Evolutionary conservation across 495 filamentous ascomycete species (phyloP), one percentile per base, ranked within the genome.

Genomic region (Podospora bellae-mahoneyi): DNA sequence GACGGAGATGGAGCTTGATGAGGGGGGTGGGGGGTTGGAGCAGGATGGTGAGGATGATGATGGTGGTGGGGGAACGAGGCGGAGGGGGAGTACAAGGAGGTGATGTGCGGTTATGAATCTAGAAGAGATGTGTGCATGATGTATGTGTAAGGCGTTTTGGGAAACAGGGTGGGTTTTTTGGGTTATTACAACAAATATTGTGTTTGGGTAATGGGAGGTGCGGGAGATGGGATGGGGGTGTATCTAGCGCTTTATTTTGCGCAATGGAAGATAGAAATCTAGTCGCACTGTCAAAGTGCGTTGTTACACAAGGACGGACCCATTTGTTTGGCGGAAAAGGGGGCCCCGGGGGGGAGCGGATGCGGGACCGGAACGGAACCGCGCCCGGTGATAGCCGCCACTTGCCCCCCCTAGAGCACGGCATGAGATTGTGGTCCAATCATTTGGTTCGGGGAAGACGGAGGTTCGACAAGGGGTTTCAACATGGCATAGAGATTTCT

Each of bases 21-120:
- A 71, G 20, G 82, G 84, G 64, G 86, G 87, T 60, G 84, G 80
- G 18, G 80, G 84, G 5, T 83, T 92, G 15, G 90, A 92, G 73
- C 74, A 92, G 69, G 87, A 89, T 69, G 80, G 64, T 71, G 92
- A 70, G 87, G 89, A 69, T 80, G 66, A 71, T 73, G 78, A 64
- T 55, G 64, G 23, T 68, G 65, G 65, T 20, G 59, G 59, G 27
- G 16, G 3, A 30, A 61, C 26, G 7, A 32, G 59, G 59, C 19
- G 59, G 59, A 30, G 7, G 27, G 20, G 30, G 3, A 61, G 20
- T 9, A 26, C n/a, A 5, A 30, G 27, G n/a, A 18, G 26, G 59
- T 23, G 19, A 27, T 23, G 3, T 59, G 7, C 7, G 30, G 30
- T 59, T 34, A 30, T 28, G 20, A 15, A 39, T 62, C 23, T 30